Base-by-base conservation (phyloP, 768 basidiomycete species). In the Gelatoporia subvermispora region DNA sequence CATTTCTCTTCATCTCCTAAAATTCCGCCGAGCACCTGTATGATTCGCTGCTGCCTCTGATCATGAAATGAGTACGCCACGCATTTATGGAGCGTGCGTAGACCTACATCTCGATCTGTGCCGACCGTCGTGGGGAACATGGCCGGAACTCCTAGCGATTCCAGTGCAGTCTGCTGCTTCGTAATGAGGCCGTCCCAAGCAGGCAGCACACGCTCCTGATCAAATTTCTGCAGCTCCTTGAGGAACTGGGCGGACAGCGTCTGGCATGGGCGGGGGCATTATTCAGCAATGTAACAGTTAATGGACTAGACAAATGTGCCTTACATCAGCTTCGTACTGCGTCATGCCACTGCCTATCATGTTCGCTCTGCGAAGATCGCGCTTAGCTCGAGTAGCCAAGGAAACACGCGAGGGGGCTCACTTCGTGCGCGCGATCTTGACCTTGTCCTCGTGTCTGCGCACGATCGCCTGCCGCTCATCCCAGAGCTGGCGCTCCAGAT, bases 131-230 rank as follows among this genome's bases (percentile, higher is more conserved):
- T 81, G 11, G 70, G 65, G 60, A 77, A 86, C 84, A 93, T 90
- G 2, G 79, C 73, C 15, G 90, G 90, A 13, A 92, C 77, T 35
- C 74, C 70, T 39, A 84, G 67, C 24, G 71, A 62, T 54, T 81
- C 79, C 41, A 93, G 69, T 15, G 76, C 67, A 0, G 68, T 60
- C 65, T 93, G 89, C 62, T 93, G 90, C 56, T 77, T 79, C 43
- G 77, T 67, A 17, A 84, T 64, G n/a, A 92, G 72, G 17, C 76
- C 78, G 58, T 88, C 88, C 87, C 88, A 93, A 8, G 86, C 84
- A 2, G 80, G 72, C 5, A 91, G 64, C 9, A 73, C 84, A 34
- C 84, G 74, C 43, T 88, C 81, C n/a, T 57, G 57, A 60, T 91
- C 89, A 60, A 90, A 90, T 52, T 72, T 77, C 35, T 63, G 68